Evolutionary conservation across 1,139 yeast species (phyloP).

Genomic region (Arxiozyma slooffiae): DNA sequence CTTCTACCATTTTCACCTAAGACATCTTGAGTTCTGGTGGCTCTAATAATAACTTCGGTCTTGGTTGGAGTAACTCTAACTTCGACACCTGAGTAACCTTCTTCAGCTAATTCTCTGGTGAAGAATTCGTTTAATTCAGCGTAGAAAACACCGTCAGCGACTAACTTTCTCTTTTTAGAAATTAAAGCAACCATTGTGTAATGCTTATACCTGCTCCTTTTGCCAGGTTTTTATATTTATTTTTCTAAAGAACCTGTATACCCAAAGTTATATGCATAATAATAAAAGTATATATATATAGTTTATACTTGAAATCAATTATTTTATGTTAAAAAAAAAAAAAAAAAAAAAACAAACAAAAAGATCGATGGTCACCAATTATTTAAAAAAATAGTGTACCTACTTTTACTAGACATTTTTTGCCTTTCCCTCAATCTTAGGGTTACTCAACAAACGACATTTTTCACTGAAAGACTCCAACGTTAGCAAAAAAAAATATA

Average conservation of each 20-base stretch:
- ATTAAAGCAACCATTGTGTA: constrained; percentile 51
- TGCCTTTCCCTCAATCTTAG: neutral
- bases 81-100: constrained; percentile 99
- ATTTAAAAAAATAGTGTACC: too few species aligned
- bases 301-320: neutral
- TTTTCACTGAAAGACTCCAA: too few species aligned
- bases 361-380: neutral
- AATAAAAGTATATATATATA: neutral
- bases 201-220: constrained; percentile 7
- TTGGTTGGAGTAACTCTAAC: constrained; percentile 97
- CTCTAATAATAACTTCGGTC: constrained; percentile 97
- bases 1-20: constrained; percentile 99
- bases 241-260: neutral
- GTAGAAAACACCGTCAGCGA: constrained; percentile 99
- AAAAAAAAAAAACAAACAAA: neutral
- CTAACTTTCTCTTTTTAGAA: constrained; percentile 82
- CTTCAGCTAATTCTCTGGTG: constrained; percentile 99
- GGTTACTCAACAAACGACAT: neutral
- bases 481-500: too few species aligned
- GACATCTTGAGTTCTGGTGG: constrained; percentile 97
- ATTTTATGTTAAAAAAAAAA: too few species aligned
- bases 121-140: constrained; percentile 99
- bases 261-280: too few species aligned
- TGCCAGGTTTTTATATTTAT: neutral
- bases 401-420: neutral